phyloP scores from a whole-genome alignment of 306 rosid species.

The Geum urbanum region DNA sequence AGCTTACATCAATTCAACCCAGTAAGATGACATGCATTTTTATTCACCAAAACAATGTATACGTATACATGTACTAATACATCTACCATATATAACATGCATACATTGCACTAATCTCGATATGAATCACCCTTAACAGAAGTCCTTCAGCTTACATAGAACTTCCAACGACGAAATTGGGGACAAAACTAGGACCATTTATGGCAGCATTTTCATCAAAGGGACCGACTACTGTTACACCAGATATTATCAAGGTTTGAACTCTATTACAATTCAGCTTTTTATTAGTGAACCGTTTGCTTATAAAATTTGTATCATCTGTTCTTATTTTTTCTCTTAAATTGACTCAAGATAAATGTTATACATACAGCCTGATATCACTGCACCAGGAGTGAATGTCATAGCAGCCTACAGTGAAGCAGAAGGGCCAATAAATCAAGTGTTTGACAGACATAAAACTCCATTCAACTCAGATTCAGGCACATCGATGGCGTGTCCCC shows the following conservation, averaged over 20 bases:
- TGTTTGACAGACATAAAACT: conserved; percentile 55
- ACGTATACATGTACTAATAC: too few relatives aligned
- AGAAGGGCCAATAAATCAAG: conserved; percentile 70
- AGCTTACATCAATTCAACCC: conserved; percentile 54
- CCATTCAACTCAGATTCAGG: conserved; percentile 68
- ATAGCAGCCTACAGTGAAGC: conserved; percentile 81
- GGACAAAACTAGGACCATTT: conserved; percentile 73
- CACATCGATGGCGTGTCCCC: conserved; percentile 99
- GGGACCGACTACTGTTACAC: conserved; percentile 66
- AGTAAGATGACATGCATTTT: conserved; percentile 41
- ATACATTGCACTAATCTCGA: too few relatives aligned
- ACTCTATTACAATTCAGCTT: background rate
- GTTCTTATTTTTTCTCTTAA: background rate
- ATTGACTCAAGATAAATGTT: conserved; percentile 3
- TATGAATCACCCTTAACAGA: background rate
- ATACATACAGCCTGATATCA: conserved; percentile 73
- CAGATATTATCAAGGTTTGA: conserved; percentile 78
- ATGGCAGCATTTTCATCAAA: conserved; percentile 96
- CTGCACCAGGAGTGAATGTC: conserved; percentile 91
- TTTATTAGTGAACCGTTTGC: background rate
- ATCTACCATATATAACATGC: too few relatives aligned
- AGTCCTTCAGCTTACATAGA: conserved; percentile 72
- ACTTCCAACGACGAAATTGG: conserved; percentile 46
- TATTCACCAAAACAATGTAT: background rate
- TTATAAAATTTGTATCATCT: background rate